phyloP scores from a whole-genome alignment of 768 basidiomycete species.

The Rhizopogon vesiculosus region DNA sequence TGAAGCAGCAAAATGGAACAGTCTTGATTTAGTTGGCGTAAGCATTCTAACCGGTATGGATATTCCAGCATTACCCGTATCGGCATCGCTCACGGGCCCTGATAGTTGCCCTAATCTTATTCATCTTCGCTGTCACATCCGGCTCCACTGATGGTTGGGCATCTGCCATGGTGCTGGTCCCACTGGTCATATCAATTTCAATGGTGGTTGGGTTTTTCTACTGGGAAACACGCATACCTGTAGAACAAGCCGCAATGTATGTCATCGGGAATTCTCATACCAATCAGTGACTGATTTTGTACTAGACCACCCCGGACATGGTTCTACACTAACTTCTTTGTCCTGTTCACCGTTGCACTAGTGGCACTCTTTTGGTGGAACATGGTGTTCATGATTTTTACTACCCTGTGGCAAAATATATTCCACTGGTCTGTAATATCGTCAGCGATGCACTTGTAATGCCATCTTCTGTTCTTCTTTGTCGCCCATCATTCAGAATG shows the following conservation, averaged over 20 bases:
- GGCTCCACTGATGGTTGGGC: conserved; percentile 49
- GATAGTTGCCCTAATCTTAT: conserved; percentile 25
- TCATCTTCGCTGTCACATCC: conserved; percentile 39
- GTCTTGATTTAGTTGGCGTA: conserved; percentile 36
- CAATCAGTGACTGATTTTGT: not conserved
- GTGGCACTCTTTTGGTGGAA: conserved; percentile 41
- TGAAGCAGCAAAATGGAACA: conserved; percentile 17
- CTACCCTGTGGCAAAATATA: conserved; percentile 35
- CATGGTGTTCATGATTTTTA: conserved; percentile 28
- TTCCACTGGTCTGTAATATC: conserved; percentile 38
- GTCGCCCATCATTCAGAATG: conserved; percentile 2
- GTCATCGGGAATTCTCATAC: conserved; percentile 7
- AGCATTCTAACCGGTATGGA: conserved; percentile 30
- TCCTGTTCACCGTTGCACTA: conserved; percentile 34
- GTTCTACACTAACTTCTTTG: conserved; percentile 36
- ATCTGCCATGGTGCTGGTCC: conserved; percentile 37
- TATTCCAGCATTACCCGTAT: not conserved
- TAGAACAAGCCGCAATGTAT: conserved; percentile 38
- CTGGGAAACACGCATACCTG: conserved; percentile 41
- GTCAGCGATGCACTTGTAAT: conserved; percentile 36
- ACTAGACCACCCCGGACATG: conserved; percentile 38
- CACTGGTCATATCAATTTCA: conserved; percentile 41
- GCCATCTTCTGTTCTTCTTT: not conserved
- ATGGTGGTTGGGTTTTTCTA: conserved; percentile 41
- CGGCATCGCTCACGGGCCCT: not conserved